Evolutionary conservation across 2,329 filamentous ascomycete species (phyloP).

Genomic region (Xylariaceae sp.): DNA sequence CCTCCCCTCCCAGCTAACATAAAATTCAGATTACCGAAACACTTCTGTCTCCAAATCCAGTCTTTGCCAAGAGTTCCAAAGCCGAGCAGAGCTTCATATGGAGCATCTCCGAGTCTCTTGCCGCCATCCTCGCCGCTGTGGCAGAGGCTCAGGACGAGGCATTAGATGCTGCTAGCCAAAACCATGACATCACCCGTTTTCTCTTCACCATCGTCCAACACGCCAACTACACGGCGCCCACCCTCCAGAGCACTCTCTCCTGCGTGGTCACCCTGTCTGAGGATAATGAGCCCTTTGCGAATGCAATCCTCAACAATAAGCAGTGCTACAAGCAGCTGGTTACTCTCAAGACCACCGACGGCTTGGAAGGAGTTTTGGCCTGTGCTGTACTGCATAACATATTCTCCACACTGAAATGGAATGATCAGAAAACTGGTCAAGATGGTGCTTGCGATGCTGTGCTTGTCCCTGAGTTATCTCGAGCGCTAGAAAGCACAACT

Average conservation of each 20-base stretch:
- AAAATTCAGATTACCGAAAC: constrained; percentile 39
- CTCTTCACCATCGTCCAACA: constrained; percentile 50
- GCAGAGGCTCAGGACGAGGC: constrained; percentile 60
- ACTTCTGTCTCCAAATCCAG: constrained; percentile 37
- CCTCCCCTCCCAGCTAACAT: constrained; percentile 10
- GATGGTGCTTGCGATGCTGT: constrained; percentile 48
- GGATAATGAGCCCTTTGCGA: constrained; percentile 52
- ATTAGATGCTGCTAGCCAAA: constrained; percentile 48
- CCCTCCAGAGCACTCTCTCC: constrained; percentile 47
- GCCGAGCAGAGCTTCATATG: constrained; percentile 51
- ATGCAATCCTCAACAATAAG: constrained; percentile 49
- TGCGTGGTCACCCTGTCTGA: constrained; percentile 58
- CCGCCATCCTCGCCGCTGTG: constrained; percentile 50
- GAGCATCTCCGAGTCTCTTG: constrained; percentile 51
- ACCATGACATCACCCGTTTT: constrained; percentile 47
- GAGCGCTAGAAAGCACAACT: constrained; percentile 35
- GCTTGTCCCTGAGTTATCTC: constrained; percentile 44
- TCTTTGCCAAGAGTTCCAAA: constrained; percentile 46
- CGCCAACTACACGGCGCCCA: constrained; percentile 37
- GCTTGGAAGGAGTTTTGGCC: constrained; percentile 49
- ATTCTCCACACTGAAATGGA: constrained; percentile 51
- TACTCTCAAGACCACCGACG: constrained; percentile 44
- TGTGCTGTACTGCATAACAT: constrained; percentile 62
- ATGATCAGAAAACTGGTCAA: constrained; percentile 46
- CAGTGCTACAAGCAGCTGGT: constrained; percentile 48